phyloP scores from a whole-genome alignment of 805 yeast species.

The Alloascoidea africana region DNA sequence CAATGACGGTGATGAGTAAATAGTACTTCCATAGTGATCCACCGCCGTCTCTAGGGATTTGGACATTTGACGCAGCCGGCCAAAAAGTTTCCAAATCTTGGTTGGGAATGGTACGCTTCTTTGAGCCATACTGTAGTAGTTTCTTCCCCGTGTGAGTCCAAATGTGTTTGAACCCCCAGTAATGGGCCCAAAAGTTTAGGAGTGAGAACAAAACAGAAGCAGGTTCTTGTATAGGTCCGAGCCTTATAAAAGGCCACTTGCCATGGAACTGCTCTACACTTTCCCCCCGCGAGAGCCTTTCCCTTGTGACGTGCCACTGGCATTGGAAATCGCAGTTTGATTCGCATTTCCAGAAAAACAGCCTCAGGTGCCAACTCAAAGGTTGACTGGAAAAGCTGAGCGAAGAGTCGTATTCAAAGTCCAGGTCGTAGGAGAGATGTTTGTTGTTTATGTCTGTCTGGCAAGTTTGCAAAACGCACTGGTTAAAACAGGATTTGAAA shows the following conservation, averaged over 20 bases:
- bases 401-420: not conserved
- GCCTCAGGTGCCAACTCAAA: constrained; percentile 23
- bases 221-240: constrained; percentile 74
- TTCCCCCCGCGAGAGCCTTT: constrained; percentile 29
- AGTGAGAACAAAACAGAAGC: constrained; percentile 71
- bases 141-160: constrained; percentile 4
- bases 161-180: constrained; percentile 24
- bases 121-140: constrained; percentile 9
- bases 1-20: constrained; percentile 37
- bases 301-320: constrained; percentile 56
- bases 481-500: constrained; percentile 27
- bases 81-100: constrained; percentile 5
- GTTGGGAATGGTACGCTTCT: constrained; percentile 5
- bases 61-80: too few species aligned
- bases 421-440: constrained; percentile 13
- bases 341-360: constrained; percentile 59
- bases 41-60: constrained; percentile 6
- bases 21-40: constrained; percentile 18
- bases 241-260: constrained; percentile 85
- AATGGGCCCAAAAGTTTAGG: constrained; percentile 54
- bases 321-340: constrained; percentile 89
- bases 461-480: constrained; percentile 22
- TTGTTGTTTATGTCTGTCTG: constrained; percentile 12
- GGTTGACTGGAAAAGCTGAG: constrained; percentile 13
- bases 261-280: constrained; percentile 84